phyloP scores from a whole-genome alignment of 2,329 filamentous ascomycete species.

The Blastomyces emzantsi region DNA sequence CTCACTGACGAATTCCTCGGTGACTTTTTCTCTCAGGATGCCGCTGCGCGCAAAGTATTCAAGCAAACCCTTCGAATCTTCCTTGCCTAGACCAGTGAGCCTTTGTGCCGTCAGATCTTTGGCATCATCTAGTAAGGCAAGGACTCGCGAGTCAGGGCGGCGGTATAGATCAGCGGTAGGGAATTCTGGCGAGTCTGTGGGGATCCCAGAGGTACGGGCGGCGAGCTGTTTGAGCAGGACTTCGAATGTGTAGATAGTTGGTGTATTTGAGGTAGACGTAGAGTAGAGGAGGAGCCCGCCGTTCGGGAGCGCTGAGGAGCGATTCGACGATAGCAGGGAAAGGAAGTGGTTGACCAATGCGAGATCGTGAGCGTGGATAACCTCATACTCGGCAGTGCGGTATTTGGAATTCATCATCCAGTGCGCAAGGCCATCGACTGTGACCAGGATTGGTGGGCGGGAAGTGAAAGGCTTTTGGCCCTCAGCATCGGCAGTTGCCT shows the following conservation, averaged over 20 bases:
- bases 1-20: slow-evolving; percentile 63
- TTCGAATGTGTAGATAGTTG: slow-evolving; percentile 56
- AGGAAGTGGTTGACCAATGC: slow-evolving; percentile 65
- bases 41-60: slow-evolving; percentile 92
- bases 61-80: slow-evolving; percentile 70
- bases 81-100: slow-evolving; percentile 60
- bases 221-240: slow-evolving; percentile 50
- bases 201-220: slow-evolving; percentile 34
- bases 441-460: slow-evolving; percentile 59
- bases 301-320: slow-evolving; percentile 46
- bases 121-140: slow-evolving; percentile 33
- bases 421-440: slow-evolving; percentile 70
- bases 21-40: slow-evolving; percentile 60
- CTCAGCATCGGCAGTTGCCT: slow-evolving; percentile 35
- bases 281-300: slow-evolving; percentile 72
- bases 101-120: slow-evolving; percentile 42
- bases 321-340: slow-evolving; percentile 48
- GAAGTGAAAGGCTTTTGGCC: slow-evolving; percentile 31
- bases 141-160: slow-evolving; percentile 44
- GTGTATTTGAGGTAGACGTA: slow-evolving; percentile 62
- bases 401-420: slow-evolving; percentile 74
- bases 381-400: slow-evolving; percentile 58
- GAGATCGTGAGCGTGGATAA: slow-evolving; percentile 80
- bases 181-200: slow-evolving; percentile 32
- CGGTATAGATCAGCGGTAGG: slow-evolving; percentile 46